Conservation (phyloP, 78 protist species). For the Tieghemostelium lacteum region DNA sequence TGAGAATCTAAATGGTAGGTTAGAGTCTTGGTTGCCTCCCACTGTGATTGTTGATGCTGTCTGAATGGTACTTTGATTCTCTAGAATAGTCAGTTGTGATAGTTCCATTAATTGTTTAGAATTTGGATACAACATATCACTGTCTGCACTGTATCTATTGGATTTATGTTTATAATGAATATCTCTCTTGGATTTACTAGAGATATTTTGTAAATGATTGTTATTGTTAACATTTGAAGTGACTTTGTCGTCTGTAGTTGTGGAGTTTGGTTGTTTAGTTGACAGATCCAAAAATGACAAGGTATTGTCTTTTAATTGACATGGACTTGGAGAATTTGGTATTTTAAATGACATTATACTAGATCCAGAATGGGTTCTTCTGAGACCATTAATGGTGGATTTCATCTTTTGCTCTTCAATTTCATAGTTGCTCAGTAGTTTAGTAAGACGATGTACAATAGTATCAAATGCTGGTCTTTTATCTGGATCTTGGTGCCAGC, state of each 20-base stretch:
- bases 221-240: too few relatives aligned
- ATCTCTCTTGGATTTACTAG: neutral
- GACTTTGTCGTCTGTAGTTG: neutral
- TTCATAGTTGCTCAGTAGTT: conserved; percentile 11
- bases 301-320: neutral
- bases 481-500: conserved; percentile 51
- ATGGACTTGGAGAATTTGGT: neutral
- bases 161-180: conserved; percentile 31
- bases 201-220: too few relatives aligned
- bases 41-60: neutral
- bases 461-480: conserved; percentile 42
- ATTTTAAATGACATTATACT: neutral
- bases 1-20: conserved; percentile 60
- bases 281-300: neutral
- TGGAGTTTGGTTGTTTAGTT: neutral
- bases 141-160: conserved; percentile 19
- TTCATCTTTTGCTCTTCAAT: conserved; percentile 59
- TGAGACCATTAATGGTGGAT: conserved; percentile 34
- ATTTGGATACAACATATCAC: too few relatives aligned
- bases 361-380: conserved; percentile 40
- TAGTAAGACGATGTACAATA: conserved; percentile 22
- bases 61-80: too few relatives aligned
- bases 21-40: neutral
- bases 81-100: too few relatives aligned
- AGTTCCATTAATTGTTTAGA: too few relatives aligned